phyloP scores from a whole-genome alignment of 2,329 filamentous ascomycete genomes.

The Dactylellina sp. region DNA sequence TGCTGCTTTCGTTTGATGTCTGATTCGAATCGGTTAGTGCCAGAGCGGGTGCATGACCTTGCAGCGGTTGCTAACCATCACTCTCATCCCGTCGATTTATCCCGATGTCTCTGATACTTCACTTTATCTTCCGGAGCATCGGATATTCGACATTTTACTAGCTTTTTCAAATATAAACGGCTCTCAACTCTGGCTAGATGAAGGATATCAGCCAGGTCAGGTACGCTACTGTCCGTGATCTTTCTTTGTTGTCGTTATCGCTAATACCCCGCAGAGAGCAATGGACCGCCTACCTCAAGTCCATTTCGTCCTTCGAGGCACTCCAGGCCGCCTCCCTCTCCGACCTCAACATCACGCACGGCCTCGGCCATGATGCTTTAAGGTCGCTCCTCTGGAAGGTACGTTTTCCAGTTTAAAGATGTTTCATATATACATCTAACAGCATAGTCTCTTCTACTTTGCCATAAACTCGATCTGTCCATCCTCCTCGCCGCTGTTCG shows the following conservation, averaged over 20 bases:
- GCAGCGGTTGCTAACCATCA: too few relatives aligned
- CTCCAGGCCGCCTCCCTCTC: slow-evolving; percentile 54
- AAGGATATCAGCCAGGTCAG: slow-evolving; percentile 54
- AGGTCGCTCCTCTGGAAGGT: slow-evolving; percentile 54
- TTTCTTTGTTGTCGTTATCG: too few relatives aligned
- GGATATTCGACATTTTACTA: not conserved
- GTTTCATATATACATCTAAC: slow-evolving; percentile 4
- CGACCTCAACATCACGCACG: slow-evolving; percentile 43
- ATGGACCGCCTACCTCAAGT: slow-evolving; percentile 47
- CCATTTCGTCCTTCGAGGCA: slow-evolving; percentile 53
- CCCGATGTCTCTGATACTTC: too few relatives aligned
- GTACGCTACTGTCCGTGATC: slow-evolving; percentile 14
- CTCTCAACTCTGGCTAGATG: slow-evolving; percentile 38
- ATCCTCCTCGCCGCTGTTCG: slow-evolving; percentile 51
- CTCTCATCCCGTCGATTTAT: too few relatives aligned
- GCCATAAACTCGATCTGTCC: slow-evolving; percentile 54
- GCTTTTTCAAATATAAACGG: too few relatives aligned
- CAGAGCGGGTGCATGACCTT: too few relatives aligned
- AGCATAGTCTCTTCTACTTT: slow-evolving; percentile 41
- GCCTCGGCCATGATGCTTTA: slow-evolving; percentile 50
- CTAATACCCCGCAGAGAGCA: slow-evolving; percentile 25
- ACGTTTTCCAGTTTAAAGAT: not conserved
- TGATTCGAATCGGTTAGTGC: too few relatives aligned
- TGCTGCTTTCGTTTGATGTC: too few relatives aligned
- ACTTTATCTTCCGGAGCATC: too few relatives aligned